A percentile compares a stretch with the other conserved stretches of the same genome.
phyloP scores from a whole-genome alignment of 2,329 filamentous ascomycete species.

The Epichloe aotearoae region DNA sequence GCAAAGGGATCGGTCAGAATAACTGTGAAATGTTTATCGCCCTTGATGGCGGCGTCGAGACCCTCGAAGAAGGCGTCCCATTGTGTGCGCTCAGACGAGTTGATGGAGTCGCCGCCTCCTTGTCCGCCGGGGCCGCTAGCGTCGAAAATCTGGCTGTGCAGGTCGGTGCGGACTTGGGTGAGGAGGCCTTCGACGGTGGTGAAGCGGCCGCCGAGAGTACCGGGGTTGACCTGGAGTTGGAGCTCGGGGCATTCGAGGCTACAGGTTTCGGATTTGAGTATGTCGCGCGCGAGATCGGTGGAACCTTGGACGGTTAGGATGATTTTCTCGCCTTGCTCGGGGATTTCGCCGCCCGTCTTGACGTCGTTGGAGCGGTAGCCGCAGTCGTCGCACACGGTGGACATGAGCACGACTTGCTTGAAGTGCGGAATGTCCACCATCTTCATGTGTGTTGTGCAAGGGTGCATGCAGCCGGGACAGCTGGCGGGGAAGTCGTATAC shows the following conservation, averaged over 20 bases:
- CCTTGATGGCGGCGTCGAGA: conserved; percentile 65
- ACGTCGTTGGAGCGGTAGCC: conserved; percentile 95
- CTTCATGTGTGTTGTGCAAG: conserved; percentile 91
- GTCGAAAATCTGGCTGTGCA: conserved; percentile 80
- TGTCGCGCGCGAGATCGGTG: conserved; percentile 76
- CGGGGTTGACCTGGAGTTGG: conserved; percentile 75
- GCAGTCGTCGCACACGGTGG: conserved; percentile 80
- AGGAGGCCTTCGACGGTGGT: conserved; percentile 92
- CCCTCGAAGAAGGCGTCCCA: conserved; percentile 75
- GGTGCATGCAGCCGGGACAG: conserved; percentile 80
- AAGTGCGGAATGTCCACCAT: conserved; percentile 98
- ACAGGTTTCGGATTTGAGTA: conserved; percentile 92
- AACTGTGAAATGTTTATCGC: conserved; percentile 68
- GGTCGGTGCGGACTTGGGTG: conserved; percentile 81
- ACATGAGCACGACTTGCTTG: conserved; percentile 94
- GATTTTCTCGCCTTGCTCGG: conserved; percentile 73
- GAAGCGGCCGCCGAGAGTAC: conserved; percentile 89
- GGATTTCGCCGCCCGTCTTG: conserved; percentile 90
- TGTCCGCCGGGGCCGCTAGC: conserved; percentile 37
- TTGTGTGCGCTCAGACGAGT: conserved; percentile 45
- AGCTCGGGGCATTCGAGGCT: conserved; percentile 78
- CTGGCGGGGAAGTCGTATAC: conserved; percentile 86
- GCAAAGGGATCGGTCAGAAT: conserved; percentile 80
- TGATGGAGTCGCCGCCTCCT: conserved; percentile 76
- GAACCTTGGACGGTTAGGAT: conserved; percentile 55